Base-by-base conservation (phyloP, 2,329 filamentous ascomycete species). In the Cadophora luteo-olivacea region DNA sequence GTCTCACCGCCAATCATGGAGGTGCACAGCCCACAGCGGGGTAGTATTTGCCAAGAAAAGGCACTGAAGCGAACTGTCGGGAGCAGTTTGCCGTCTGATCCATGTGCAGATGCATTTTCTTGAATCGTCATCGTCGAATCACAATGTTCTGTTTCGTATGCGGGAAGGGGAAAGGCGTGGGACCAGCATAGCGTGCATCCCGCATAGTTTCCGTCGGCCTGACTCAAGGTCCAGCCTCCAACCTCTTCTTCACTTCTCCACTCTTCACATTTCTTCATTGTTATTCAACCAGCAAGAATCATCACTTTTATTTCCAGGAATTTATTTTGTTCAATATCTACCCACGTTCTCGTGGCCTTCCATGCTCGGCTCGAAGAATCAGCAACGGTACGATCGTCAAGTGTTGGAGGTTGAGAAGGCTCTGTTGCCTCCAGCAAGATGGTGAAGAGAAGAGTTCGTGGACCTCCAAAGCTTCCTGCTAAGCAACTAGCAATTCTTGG, bases 401-500 rank as follows among this genome's bases (percentile, higher is more conserved):
- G 48, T 70, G 48, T 19, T 69, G n/a, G 58, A 62, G 54, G 55
- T 68, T 64, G 66, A 72, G 33, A 69, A 70, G 66, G 63, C 64
- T 64, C 52, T 67, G 32, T 66, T 66, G 14, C 70, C 54, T 41
- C 63, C 48, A 33, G 66, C 67, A 71, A 19, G 52, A 76, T 74
- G 72, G 63, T 65, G 64, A 72, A 74, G 66, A 72, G 72, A 69
- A 74, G 70, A 68, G 73, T 72, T 66, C 80, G 78, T 64, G 72
- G 69, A 11, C 69, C 70, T 71, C 86, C 88, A 32, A 92, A 89
- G 82, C 84, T 96, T 84, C 92, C 93, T 0, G 84, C 87, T 52
- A 87, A 89, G 84, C 93, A 97, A 82, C 84, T 97, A 76, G 82
- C 89, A 54, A 94, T 97, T 77, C 82, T 97, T 72, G 89, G 92